These are phyloP conservation scores for Epichloe aotearoae DNA, from an alignment of 2,329 filamentous ascomycete species.

Conservation along the genomic window DNA sequence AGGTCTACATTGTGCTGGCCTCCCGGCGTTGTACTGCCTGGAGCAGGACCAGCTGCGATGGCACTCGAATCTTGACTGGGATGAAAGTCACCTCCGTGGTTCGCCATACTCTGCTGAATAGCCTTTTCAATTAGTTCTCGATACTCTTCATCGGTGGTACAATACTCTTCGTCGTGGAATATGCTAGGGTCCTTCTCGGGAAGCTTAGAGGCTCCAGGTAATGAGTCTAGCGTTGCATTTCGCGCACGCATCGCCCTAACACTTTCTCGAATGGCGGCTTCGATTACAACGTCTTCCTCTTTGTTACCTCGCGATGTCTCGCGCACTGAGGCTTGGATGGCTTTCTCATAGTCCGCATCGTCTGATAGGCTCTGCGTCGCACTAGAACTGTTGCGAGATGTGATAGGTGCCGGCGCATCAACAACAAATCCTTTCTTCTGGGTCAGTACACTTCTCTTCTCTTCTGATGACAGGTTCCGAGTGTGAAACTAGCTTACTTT, in stretches of 20 bases:
- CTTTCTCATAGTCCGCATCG: constrained; percentile 54
- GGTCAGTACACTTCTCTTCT: constrained; percentile 36
- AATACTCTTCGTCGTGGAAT: constrained; percentile 27
- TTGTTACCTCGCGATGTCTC: constrained; percentile 58
- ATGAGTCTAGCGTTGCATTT: constrained; percentile 14
- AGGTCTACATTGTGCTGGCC: constrained; percentile 18
- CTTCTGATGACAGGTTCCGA: constrained; percentile 34
- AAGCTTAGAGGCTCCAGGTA: constrained; percentile 12
- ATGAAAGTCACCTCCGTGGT: constrained; percentile 6
- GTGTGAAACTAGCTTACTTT: constrained; percentile 35
- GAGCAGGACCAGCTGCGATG: constrained; percentile 6
- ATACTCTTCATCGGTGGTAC: constrained; percentile 45
- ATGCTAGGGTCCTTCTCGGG: constrained; percentile 16
- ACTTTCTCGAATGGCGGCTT: constrained; percentile 61
- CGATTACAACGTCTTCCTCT: constrained; percentile 57
- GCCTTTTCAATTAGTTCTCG: constrained; percentile 43
- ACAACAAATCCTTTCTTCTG: constrained; percentile 21
- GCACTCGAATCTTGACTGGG: constrained; percentile 10
- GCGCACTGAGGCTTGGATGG: constrained; percentile 55
- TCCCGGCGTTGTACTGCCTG: neutral
- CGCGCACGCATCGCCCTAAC: constrained; percentile 39
- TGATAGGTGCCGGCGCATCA: constrained; percentile 7
- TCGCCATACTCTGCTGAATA: constrained; percentile 35
- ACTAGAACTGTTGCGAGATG: constrained; percentile 8
- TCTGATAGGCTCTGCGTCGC: constrained; percentile 16